Conservation (phyloP, 306 rosid species). For the Rosa rugosa region DNA sequence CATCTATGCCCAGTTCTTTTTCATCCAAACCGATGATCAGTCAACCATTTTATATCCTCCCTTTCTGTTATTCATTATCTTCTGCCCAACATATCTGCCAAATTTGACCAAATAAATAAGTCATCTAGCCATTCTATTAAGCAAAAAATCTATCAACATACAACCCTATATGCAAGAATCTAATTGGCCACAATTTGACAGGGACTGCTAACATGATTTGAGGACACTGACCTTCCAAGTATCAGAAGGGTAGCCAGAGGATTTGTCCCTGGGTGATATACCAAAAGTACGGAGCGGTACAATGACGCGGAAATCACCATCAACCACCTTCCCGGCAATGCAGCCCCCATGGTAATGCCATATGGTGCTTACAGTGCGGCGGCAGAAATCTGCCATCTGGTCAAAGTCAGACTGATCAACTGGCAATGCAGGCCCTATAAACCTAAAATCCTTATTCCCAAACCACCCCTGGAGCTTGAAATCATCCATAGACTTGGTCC, state of each 20-base stretch:
- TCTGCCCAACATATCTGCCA: slow-evolving; percentile 59
- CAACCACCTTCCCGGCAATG: slow-evolving; percentile 44
- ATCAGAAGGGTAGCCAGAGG: slow-evolving; percentile 90
- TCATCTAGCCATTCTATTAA: background rate
- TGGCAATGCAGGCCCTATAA: slow-evolving; percentile 72
- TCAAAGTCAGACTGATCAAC: slow-evolving; percentile 26
- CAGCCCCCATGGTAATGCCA: slow-evolving; percentile 1
- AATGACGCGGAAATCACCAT: slow-evolving; percentile 39
- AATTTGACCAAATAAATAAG: slow-evolving; percentile 14
- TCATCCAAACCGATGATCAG: background rate
- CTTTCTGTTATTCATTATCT: slow-evolving; percentile 42
- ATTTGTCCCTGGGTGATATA: slow-evolving; percentile 75
- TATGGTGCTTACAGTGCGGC: slow-evolving; percentile 75
- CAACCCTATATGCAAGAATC: no score
- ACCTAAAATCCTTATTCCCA: slow-evolving; percentile 57
- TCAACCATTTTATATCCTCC: slow-evolving; percentile 14
- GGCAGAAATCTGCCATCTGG: slow-evolving; percentile 61
- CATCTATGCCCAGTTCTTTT: background rate
- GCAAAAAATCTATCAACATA: background rate
- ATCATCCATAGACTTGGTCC: slow-evolving; percentile 58
- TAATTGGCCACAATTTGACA: no score
- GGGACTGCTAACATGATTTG: no score
- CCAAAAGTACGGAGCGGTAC: slow-evolving; percentile 65
- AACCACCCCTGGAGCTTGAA: slow-evolving; percentile 58
- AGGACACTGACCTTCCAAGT: slow-evolving; percentile 57